These are phyloP conservation scores for Ganoderma lucidum DNA, from an alignment of 1,284 basidiomycete genomes.

Conservation along the genomic window DNA sequence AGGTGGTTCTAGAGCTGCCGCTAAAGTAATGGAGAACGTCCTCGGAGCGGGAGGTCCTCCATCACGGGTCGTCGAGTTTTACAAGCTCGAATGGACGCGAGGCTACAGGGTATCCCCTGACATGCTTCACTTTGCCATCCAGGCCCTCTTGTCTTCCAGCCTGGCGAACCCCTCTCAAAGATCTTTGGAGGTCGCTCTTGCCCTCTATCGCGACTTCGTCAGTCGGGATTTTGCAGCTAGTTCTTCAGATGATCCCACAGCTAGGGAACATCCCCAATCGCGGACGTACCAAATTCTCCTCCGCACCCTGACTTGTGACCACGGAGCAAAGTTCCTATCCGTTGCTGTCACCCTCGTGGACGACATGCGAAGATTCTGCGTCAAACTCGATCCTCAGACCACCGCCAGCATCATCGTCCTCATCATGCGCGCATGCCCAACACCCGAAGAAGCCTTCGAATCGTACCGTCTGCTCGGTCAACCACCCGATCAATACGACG, in stretches of 20 bases:
- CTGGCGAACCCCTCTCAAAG: slow-evolving; percentile 47
- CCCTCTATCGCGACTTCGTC: slow-evolving; percentile 56
- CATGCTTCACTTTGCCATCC: slow-evolving; percentile 56
- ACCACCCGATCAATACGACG: slow-evolving; percentile 38
- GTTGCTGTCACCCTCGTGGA: slow-evolving; percentile 60
- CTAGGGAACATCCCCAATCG: slow-evolving; percentile 26
- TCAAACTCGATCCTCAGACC: slow-evolving; percentile 48
- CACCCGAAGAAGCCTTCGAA: slow-evolving; percentile 65
- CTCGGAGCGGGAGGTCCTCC: slow-evolving; percentile 25
- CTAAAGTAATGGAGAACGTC: slow-evolving; percentile 50
- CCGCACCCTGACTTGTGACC: slow-evolving; percentile 57
- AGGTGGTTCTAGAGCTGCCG: slow-evolving; percentile 55
- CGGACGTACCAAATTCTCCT: slow-evolving; percentile 65
- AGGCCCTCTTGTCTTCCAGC: slow-evolving; percentile 51
- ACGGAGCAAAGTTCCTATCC: slow-evolving; percentile 52
- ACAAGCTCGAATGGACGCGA: slow-evolving; percentile 50
- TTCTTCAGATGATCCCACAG: slow-evolving; percentile 5
- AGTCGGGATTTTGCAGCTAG: slow-evolving; percentile 13
- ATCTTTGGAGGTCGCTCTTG: slow-evolving; percentile 56
- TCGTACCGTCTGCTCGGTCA: slow-evolving; percentile 59
- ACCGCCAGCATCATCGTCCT: slow-evolving; percentile 63
- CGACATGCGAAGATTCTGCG: slow-evolving; percentile 51
- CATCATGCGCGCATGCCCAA: slow-evolving; percentile 62
- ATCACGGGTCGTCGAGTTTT: slow-evolving; percentile 49
- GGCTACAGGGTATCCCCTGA: slow-evolving; percentile 55